phyloP scores from a whole-genome alignment of 768 basidiomycete genomes.

The Psilocybe subaeruginosa region DNA sequence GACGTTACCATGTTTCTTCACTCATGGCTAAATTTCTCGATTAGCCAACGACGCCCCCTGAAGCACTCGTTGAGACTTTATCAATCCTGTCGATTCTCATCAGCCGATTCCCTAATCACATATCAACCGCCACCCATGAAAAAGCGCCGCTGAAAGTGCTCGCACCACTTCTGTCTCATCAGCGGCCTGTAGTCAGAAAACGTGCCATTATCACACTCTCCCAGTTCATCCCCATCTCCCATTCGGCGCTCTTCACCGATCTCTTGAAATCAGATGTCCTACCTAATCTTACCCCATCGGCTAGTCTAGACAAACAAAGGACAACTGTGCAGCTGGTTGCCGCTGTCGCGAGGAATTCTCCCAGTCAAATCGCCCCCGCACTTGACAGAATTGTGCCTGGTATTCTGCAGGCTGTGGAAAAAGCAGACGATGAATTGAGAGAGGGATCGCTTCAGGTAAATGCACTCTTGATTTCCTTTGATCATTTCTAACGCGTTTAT shows the following conservation, averaged over 20 bases:
- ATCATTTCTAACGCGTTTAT: conserved; percentile 9
- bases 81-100: conserved; percentile 89
- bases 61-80: conserved; percentile 82
- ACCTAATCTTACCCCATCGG: conserved; percentile 55
- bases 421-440: conserved; percentile 82
- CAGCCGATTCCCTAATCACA: conserved; percentile 75
- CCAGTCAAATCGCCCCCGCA: conserved; percentile 63
- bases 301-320: conserved; percentile 69
- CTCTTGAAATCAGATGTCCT: conserved; percentile 62
- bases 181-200: conserved; percentile 88
- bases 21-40: background rate
- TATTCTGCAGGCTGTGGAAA: conserved; percentile 66
- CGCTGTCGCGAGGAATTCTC: conserved; percentile 76
- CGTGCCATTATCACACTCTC: conserved; percentile 87
- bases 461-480: no score
- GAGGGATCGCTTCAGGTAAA: conserved; percentile 73
- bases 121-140: conserved; percentile 53
- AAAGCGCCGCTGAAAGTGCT: conserved; percentile 69
- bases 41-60: conserved; percentile 72
- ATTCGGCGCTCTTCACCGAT: conserved; percentile 60
- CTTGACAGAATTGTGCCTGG: conserved; percentile 70
- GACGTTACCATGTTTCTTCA: background rate
- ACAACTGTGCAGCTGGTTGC: conserved; percentile 81
- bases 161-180: conserved; percentile 72
- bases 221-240: conserved; percentile 79